phyloP scores from a whole-genome alignment of 345 rosid genomes.

The Abelmoschus esculentus region DNA sequence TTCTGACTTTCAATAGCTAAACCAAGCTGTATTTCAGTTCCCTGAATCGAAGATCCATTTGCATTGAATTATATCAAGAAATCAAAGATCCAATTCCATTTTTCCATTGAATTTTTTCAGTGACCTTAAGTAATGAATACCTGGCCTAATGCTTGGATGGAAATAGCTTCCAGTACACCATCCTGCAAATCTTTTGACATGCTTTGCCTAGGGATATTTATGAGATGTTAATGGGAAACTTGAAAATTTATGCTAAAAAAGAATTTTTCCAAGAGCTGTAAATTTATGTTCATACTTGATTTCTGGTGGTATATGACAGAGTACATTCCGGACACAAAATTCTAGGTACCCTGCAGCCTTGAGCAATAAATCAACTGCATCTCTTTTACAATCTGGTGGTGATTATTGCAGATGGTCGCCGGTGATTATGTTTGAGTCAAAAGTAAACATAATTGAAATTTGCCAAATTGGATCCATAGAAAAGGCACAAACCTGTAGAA shows the following conservation, averaged over 20 bases:
- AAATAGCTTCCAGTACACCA: slow-evolving; percentile 55
- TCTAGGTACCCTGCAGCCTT: slow-evolving; percentile 88
- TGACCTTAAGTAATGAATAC: slow-evolving; percentile 22
- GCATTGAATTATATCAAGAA: not conserved
- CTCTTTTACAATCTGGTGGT: slow-evolving; percentile 58
- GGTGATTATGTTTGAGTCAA: not conserved
- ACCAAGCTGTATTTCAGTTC: slow-evolving; percentile 94
- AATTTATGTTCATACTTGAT: slow-evolving; percentile 40
- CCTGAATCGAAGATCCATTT: slow-evolving; percentile 34
- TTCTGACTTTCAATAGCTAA: slow-evolving; percentile 85
- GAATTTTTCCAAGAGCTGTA: not conserved
- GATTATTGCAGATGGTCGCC: not conserved
- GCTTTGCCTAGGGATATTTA: slow-evolving; percentile 34
- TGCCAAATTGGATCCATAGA: not conserved
- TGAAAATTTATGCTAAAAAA: not conserved
- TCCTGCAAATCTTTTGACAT: slow-evolving; percentile 69
- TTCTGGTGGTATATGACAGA: slow-evolving; percentile 38
- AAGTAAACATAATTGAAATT: not conserved
- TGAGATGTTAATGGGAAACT: slow-evolving; percentile 1
- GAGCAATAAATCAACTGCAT: slow-evolving; percentile 71
- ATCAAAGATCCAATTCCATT: slow-evolving; percentile 9
- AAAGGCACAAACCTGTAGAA: slow-evolving; percentile 46
- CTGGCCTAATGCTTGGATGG: slow-evolving; percentile 87
- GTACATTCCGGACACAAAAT: slow-evolving; percentile 49
- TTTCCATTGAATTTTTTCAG: slow-evolving; percentile 1